A percentile compares a stretch with the other conserved stretches of the same genome.
These are phyloP conservation scores for Ogataea nakhonphanomensis DNA, from an alignment of 805 yeast genomes.

Conservation along the genomic window DNA sequence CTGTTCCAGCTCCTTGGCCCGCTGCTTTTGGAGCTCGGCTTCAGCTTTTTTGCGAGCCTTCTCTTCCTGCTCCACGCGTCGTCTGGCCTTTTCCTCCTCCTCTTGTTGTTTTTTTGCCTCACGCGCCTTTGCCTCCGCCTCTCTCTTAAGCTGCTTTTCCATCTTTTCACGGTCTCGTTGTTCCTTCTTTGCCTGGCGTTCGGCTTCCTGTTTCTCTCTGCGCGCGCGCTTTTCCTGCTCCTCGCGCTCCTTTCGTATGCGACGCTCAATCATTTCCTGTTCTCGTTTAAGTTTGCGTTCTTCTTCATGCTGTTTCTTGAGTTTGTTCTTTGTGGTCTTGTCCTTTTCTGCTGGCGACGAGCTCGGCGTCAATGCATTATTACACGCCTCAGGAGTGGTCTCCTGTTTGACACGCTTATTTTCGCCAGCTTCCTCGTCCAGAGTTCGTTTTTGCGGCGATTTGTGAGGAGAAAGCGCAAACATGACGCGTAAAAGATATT, in stretches of 20 bases:
- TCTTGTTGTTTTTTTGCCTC: constrained; percentile 29
- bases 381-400: constrained; percentile 1
- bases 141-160: constrained; percentile 25
- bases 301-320: constrained; percentile 9
- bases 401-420: constrained; percentile 4
- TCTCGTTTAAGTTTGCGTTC: constrained; percentile 10
- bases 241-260: constrained; percentile 9
- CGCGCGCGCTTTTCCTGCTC: constrained; percentile 17
- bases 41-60: constrained; percentile 23
- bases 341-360: constrained; percentile 8
- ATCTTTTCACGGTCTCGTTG: constrained; percentile 29
- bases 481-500: constrained; percentile 9
- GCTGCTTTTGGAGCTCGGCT: constrained; percentile 21
- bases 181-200: constrained; percentile 25
- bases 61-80: constrained; percentile 34
- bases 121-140: constrained; percentile 28
- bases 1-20: constrained; percentile 22
- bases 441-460: constrained; percentile 14
- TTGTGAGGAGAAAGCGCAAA: constrained; percentile 17
- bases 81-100: constrained; percentile 34
- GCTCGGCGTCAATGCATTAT: constrained; percentile 6
- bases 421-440: constrained; percentile 6
- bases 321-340: constrained; percentile 4
- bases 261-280: constrained; percentile 10
- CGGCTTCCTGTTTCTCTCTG: constrained; percentile 29